These are phyloP conservation scores for Pythium angustatum DNA, from an alignment of 352 stramenopile genomes.

Conservation along the genomic window DNA sequence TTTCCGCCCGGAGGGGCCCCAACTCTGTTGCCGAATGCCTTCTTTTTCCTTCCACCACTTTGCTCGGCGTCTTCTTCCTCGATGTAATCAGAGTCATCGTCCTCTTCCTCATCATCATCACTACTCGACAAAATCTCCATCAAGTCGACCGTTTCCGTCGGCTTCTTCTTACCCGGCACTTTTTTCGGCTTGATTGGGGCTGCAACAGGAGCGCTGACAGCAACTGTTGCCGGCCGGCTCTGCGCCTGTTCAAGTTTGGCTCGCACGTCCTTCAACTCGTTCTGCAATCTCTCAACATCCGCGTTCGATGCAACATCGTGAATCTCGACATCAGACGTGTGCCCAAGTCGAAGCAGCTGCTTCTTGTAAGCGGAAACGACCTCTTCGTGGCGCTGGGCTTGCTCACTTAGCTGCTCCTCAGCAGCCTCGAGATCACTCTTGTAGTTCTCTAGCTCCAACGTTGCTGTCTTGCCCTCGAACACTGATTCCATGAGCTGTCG, in stretches of 20 bases:
- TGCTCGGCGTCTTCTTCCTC: conserved; percentile 39
- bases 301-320: background rate
- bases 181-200: conserved; percentile 34
- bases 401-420: conserved; percentile 36
- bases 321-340: conserved; percentile 15
- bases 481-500: conserved; percentile 45
- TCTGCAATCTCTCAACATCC: conserved; percentile 18
- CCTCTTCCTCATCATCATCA: conserved; percentile 57
- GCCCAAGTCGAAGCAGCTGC: conserved; percentile 27
- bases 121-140: conserved; percentile 53
- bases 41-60: conserved; percentile 11
- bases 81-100: conserved; percentile 69
- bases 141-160: conserved; percentile 41
- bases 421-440: conserved; percentile 35
- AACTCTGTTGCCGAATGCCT: conserved; percentile 2
- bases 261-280: conserved; percentile 29
- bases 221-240: background rate
- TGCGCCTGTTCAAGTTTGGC: conserved; percentile 24
- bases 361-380: conserved; percentile 29
- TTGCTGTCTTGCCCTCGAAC: conserved; percentile 39
- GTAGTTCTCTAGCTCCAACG: conserved; percentile 38
- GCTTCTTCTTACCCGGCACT: conserved; percentile 36
- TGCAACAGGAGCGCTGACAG: background rate
- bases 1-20: background rate
- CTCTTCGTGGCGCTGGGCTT: conserved; percentile 32